Percentiles rank a stretch among this genome's conserved stretches.
phyloP scores from a whole-genome alignment of 2,329 filamentous ascomycete species.

The Neonectria magnoliae region DNA sequence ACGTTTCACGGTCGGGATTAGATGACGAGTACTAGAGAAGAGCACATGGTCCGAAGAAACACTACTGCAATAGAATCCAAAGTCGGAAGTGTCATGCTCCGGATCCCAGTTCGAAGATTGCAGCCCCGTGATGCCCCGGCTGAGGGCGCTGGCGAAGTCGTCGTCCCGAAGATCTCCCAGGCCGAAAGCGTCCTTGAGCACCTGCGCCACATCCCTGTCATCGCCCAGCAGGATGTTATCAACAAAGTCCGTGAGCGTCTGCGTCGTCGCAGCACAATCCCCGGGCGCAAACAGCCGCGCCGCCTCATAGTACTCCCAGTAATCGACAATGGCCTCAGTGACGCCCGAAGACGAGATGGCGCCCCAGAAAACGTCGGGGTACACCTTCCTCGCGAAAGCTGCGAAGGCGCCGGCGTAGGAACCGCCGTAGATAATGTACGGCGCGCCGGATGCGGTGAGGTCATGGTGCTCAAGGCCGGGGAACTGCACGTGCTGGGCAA shows the following conservation, averaged over 20 bases:
- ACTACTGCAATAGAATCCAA: constrained; percentile 60
- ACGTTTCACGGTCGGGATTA: constrained; percentile 48
- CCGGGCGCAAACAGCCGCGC: constrained; percentile 60
- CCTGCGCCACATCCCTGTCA: constrained; percentile 53
- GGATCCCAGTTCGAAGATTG: constrained; percentile 67
- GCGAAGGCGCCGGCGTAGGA: constrained; percentile 85
- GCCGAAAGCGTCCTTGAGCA: constrained; percentile 60
- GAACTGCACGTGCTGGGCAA: constrained; percentile 78
- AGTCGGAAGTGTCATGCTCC: constrained; percentile 50
- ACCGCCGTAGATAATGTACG: constrained; percentile 84
- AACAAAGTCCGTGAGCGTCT: constrained; percentile 63
- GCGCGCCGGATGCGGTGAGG: constrained; percentile 70
- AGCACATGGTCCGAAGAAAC: constrained; percentile 54
- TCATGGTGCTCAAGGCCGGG: constrained; percentile 74
- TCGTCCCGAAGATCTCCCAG: constrained; percentile 55
- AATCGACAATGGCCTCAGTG: constrained; percentile 80
- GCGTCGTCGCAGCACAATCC: constrained; percentile 72
- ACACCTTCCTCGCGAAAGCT: constrained; percentile 78
- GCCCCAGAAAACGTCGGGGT: constrained; percentile 82
- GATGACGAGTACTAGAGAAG: constrained; percentile 53
- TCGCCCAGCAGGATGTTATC: constrained; percentile 61
- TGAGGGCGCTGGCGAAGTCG: constrained; percentile 60
- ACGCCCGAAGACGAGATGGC: constrained; percentile 85
- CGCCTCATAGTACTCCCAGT: constrained; percentile 71
- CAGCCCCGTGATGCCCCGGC: constrained; percentile 53